A percentile compares a stretch with the other conserved stretches of the same genome.
Conservation (phyloP, 2,329 filamentous ascomycete genomes). For the Coniochaeta pulveracea region DNA sequence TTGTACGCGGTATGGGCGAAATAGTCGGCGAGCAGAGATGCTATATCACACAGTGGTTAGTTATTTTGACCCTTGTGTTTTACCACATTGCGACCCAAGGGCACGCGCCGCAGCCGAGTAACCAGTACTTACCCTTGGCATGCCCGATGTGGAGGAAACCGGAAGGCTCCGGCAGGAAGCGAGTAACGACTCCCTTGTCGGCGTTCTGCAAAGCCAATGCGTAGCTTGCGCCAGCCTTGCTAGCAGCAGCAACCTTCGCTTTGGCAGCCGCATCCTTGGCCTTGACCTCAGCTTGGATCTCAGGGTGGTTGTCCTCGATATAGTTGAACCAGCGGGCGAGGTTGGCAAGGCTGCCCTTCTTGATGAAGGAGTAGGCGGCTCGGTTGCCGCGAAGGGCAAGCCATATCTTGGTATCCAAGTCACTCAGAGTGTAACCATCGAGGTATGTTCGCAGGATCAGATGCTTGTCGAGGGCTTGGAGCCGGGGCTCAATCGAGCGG, state of each 20-base stretch:
- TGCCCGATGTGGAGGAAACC: conserved; percentile 94
- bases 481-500: conserved; percentile 65
- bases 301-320: conserved; percentile 70
- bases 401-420: conserved; percentile 76
- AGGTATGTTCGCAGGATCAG: conserved; percentile 80
- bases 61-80: no score
- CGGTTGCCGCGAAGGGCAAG: conserved; percentile 72
- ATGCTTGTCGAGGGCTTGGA: conserved; percentile 74
- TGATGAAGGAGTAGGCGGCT: conserved; percentile 70
- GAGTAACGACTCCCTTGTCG: conserved; percentile 79
- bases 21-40: conserved; percentile 66
- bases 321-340: conserved; percentile 79
- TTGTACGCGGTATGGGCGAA: conserved; percentile 91
- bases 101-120: no score
- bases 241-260: conserved; percentile 56
- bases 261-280: conserved; percentile 56
- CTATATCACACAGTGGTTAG: no score
- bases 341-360: conserved; percentile 66
- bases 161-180: conserved; percentile 90
- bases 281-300: conserved; percentile 62
- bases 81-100: no score
- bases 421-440: conserved; percentile 65
- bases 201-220: conserved; percentile 78
- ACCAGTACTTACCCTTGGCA: conserved; percentile 55
- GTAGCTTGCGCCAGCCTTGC: conserved; percentile 75